Base-by-base conservation (phyloP, 169 alveolate genomes). In the Amoebophrya sp. region DNA sequence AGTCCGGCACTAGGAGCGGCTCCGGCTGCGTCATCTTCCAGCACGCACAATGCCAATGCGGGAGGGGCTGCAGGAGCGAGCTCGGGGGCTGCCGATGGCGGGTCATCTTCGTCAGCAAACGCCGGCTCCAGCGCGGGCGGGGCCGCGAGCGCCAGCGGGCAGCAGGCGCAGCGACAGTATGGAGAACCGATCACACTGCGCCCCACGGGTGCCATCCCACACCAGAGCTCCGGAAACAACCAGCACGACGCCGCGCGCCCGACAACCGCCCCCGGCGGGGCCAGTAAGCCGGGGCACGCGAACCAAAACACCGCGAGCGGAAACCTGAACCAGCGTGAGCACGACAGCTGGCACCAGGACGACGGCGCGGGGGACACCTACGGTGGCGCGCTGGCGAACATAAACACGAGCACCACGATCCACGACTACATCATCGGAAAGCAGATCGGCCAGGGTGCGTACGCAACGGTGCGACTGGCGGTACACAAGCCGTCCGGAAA, bases 401-500 rank as follows among this genome's bases (percentile, higher is more conserved):
- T 58, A 2, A 16, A 58, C 39, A 58, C 39, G 34, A 7, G 29
- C 23, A 58, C 78, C 29, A 58, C 89, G 39, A 15, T 87, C 2
- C 42, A 87, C 31, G 50, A 31, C 5, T 87, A 87, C 50, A 18
- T 38, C 34, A 39, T 87, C 38, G 89, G 89, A 31, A 87, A 87
- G 89, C 89, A 87, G 50, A 39, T 96, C 45, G 97, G 98, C 0
- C 91, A 95, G 91, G 98, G 98, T 0, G 96, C 97, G 16, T 96
- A 96, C 93, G 98, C 97, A 7, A 93, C 94, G 16, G 98, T 96
- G 2, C 95, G 94, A 92, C 92, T 93, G 29, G 98, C 96, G 16
- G 89, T 94, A 0, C 95, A 96, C 89, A 94, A 94, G 91, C 70
- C 90, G 23, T 93, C 95, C 42, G 94, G 95, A 31, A 93, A 90